phyloP scores from a whole-genome alignment of 257 asterid genomes.

The Solanum sitiens region DNA sequence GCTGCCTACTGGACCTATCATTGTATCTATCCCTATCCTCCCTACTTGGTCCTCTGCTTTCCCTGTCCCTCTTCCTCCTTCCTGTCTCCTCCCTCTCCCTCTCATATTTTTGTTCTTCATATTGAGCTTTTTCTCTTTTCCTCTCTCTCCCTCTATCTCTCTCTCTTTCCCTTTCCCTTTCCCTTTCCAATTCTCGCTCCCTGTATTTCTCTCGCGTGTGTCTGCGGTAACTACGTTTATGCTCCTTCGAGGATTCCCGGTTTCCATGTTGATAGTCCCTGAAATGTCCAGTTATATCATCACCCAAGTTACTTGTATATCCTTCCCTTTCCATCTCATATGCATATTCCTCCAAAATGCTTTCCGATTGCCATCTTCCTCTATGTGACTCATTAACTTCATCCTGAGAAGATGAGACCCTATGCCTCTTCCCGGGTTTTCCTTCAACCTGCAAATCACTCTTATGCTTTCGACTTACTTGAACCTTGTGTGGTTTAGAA shows the following conservation, averaged over 20 bases:
- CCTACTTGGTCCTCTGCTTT: conserved; percentile 30
- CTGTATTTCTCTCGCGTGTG: not conserved
- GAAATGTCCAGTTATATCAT: not conserved
- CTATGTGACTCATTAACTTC: not conserved
- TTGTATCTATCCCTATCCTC: conserved; percentile 24
- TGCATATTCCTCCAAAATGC: not conserved
- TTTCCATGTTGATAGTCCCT: not conserved
- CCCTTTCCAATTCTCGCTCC: not conserved
- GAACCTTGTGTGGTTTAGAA: not conserved
- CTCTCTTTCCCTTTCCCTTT: conserved; percentile 17
- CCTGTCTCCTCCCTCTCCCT: conserved; percentile 25
- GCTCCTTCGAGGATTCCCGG: not conserved
- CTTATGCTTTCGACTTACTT: conserved; percentile 11
- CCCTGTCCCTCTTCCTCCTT: conserved; percentile 21
- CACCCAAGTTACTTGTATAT: not conserved
- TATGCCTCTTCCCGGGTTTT: not conserved
- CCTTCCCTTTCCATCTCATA: not conserved
- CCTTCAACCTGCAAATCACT: not conserved
- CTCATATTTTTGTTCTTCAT: conserved; percentile 17
- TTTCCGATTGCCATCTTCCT: not conserved
- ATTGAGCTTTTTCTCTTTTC: conserved; percentile 12
- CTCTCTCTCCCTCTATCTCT: conserved; percentile 17
- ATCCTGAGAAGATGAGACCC: not conserved
- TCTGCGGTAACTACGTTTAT: not conserved
- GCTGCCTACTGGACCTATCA: conserved; percentile 33